A percentile compares a stretch with the other conserved stretches of the same genome.
Conservation (phyloP, 352 stramenopile genomes). For the Globisporangium mamillatum region DNA sequence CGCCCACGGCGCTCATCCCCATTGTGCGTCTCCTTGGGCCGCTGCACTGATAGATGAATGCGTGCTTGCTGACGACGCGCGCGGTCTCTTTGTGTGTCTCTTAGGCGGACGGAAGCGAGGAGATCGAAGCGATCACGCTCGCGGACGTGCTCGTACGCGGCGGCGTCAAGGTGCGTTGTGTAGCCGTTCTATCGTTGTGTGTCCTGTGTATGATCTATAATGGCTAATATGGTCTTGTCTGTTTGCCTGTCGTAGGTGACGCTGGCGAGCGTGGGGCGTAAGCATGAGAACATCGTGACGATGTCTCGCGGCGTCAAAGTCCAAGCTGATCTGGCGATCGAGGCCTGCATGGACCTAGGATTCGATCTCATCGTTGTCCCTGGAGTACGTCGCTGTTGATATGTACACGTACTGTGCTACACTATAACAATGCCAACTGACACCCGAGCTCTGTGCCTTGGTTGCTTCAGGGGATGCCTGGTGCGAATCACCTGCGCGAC, state of each 20-base stretch:
- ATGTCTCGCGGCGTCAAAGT: conserved; percentile 76
- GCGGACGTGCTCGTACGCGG: conserved; percentile 71
- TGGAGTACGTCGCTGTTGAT: conserved; percentile 29
- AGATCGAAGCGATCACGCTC: conserved; percentile 79
- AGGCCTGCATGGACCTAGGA: conserved; percentile 43
- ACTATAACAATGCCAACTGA: not conserved
- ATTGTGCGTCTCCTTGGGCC: conserved; percentile 18
- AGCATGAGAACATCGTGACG: conserved; percentile 59
- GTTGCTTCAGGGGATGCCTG: conserved; percentile 52
- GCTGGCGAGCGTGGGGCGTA: conserved; percentile 54
- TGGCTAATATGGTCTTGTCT: not conserved
- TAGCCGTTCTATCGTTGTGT: not conserved
- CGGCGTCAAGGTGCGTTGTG: conserved; percentile 36
- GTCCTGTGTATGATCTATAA: not conserved
- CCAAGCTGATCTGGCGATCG: conserved; percentile 64
- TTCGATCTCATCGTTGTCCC: conserved; percentile 74
- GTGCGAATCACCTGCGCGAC: conserved; percentile 68
- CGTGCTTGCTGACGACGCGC: not conserved
- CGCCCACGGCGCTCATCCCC: conserved; percentile 29
- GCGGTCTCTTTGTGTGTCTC: not conserved
- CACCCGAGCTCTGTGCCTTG: not conserved
- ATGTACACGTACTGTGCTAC: not conserved
- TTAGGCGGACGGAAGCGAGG: conserved; percentile 78
- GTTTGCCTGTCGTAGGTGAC: conserved; percentile 33
- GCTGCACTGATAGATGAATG: not conserved